Evolutionary conservation across 306 rosid species (phyloP), one percentile per base, ranked within the genome.

Genomic region (Trichosanthes truncata): DNA sequence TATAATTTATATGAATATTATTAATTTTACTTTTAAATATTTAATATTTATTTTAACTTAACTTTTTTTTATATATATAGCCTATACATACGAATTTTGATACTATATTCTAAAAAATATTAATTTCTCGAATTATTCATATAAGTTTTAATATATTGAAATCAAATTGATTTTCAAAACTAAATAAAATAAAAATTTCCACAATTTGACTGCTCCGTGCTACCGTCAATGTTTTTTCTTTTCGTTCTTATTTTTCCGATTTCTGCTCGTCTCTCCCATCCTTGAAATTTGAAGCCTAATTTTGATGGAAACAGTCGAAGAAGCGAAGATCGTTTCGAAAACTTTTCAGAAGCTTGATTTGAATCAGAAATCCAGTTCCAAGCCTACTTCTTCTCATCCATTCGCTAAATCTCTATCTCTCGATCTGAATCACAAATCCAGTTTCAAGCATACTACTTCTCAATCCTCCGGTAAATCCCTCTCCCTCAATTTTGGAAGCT

Each of bases 231-330:
- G 74, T 5, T n/a, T n/a, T 12, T 11, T 23, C 4, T 5, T 10
- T 41, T 67, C 31, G 4, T 20, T 40, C 6, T 6, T 6, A 3
- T n/a, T 67, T 36, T n/a, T n/a, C 35, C 33, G 4, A 68, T 68
- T 40, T 41, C 33, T 68, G 29, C 18, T 68, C 35, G 53, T 40
- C 23, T 68, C 29, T 6, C 23, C n/a, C 2, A n/a, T 36, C 74
- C 29, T 1, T 2, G 1, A 36, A 59, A 59, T 11, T 26, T 59
- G 66, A 65, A 65, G 26, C 52, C 76, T 55, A 35, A 29, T 9
- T 53, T 43, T 11, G 89, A 94, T 92, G 98, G 98, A 92, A 78
- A 85, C 88, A 60, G 87, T 79, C 26, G 82, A 92, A 84, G 81
- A 59, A 66, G 15, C 78, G 12, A 80, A 81, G 36, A 76, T 74